phyloP scores from a whole-genome alignment of 192 early-diverging fungal genomes.

The Backusella australiensis region DNA sequence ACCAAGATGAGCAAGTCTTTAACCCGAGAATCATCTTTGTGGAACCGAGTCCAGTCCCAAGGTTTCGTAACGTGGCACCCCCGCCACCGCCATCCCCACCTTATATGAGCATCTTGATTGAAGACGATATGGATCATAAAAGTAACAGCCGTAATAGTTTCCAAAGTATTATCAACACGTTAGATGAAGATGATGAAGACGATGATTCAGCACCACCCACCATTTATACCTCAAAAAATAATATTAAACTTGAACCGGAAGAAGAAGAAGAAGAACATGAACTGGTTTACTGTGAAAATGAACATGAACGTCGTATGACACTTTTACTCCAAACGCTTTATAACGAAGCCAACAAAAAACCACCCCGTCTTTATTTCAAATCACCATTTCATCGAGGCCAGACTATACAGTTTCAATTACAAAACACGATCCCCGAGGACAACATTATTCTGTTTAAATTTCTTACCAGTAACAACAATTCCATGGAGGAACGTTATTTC shows the following conservation, averaged over 20 bases:
- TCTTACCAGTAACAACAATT: slow-evolving; percentile 16
- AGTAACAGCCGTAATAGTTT: neutral
- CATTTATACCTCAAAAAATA: neutral
- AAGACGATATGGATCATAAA: too few species aligned
- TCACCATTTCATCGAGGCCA: slow-evolving; percentile 20
- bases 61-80: slow-evolving; percentile 24
- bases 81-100: slow-evolving; percentile 20
- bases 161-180: neutral
- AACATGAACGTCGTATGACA: neutral
- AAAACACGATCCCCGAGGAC: slow-evolving; percentile 19
- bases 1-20: neutral
- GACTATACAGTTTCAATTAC: slow-evolving; percentile 3
- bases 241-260: neutral
- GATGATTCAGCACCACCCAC: neutral
- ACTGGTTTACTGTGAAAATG: neutral
- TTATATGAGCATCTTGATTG: slow-evolving; percentile 7
- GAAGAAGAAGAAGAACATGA: neutral
- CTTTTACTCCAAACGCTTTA: neutral
- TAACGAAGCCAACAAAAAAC: neutral
- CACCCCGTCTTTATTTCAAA: slow-evolving; percentile 6
- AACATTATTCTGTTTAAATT: slow-evolving; percentile 33
- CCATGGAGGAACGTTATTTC: slow-evolving; percentile 25
- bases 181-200: slow-evolving; percentile 2
- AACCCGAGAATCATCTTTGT: slow-evolving; percentile 28
- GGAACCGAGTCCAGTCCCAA: slow-evolving; percentile 29